Base-by-base conservation (phyloP, 164 flowering plant species). In the Tinospora cordifolia region DNA sequence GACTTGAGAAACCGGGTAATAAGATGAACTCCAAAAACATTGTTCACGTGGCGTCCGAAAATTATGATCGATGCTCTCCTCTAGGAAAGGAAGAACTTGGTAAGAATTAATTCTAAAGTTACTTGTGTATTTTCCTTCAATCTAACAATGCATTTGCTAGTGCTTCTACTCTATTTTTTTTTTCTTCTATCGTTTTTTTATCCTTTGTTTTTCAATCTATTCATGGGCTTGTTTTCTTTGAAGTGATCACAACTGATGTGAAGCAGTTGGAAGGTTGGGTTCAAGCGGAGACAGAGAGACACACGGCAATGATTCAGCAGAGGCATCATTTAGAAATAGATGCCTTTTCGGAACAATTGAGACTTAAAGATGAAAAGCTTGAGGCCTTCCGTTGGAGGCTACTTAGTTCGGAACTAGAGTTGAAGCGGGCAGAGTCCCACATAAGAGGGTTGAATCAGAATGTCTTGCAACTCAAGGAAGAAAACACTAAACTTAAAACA, bases 341-440 rank as follows among this genome's bases (percentile, higher is more conserved):
- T 49, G 92, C 95, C 46, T 90, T 92, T 71, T 81, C 82, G 11
- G 93, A 94, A 76, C 88, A 94, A 74, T 75, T 91, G 84, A 84
- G 88, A 70, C 79, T 83, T 69, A 91, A 84, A 79, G 96, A 91
- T 75, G 97, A 91, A 76, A 90, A 87, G 69, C 49, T 92, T 63
- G 97, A 90, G 77, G 85, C 84, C 39, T 84, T 68, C n/a, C 86
- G 80, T 0, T 90, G 97, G 99, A 83, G 79, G 62, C 63, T 85
- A 59, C 67, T 90, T 64, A 88, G 94, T 84, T 79, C 78, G 85
- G 99, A 92, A 74, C 74, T 88, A 26, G 96, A 92, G 78, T 83
- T 87, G 21, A 89, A 90, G 83, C 79, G 88, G 69, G 69, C 89
- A 72, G 84, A 85, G 65, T 79, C 90, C 17, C 91, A 86, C 57